Conservation (phyloP, 495 filamentous ascomycete genomes). For the Penicillium soppii region DNA sequence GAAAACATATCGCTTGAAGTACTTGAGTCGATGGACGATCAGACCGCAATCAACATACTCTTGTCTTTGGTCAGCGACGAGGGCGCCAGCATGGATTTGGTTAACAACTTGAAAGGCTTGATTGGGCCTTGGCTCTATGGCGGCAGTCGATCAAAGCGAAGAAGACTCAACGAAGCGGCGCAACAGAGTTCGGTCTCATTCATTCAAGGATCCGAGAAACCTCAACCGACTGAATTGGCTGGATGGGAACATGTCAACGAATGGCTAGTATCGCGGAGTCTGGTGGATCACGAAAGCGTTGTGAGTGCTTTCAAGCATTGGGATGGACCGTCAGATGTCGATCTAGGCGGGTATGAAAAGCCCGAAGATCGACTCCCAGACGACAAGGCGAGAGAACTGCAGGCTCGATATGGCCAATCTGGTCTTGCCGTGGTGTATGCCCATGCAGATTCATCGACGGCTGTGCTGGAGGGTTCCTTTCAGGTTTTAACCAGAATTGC, state of each 20-base stretch:
- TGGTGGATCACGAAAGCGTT: constrained; percentile 47
- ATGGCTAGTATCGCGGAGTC: constrained; percentile 71
- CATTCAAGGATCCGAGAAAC: constrained; percentile 20
- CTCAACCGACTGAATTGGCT: constrained; percentile 17
- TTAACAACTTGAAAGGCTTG: constrained; percentile 70
- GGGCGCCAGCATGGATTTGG: constrained; percentile 46
- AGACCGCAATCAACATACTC: constrained; percentile 63
- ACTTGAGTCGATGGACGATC: constrained; percentile 54
- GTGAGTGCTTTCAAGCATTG: constrained; percentile 68
- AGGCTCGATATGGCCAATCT: constrained; percentile 66
- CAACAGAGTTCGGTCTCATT: constrained; percentile 31
- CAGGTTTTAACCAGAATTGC: constrained; percentile 60
- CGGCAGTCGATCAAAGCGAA: constrained; percentile 59
- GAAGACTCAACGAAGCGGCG: constrained; percentile 45
- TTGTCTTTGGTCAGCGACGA: constrained; percentile 60
- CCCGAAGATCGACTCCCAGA: constrained; percentile 46
- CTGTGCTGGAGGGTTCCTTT: constrained; percentile 61
- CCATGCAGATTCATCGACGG: constrained; percentile 55
- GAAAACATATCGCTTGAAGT: constrained; percentile 58
- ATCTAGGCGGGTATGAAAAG: constrained; percentile 68
- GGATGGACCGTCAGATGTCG: constrained; percentile 78
- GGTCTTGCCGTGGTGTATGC: constrained; percentile 73
- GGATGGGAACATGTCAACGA: constrained; percentile 80
- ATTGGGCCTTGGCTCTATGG: constrained; percentile 84
- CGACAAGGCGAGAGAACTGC: constrained; percentile 52